Base-by-base conservation (phyloP, 2,329 filamentous ascomycete genomes). In the Sphaerulina musiva region DNA sequence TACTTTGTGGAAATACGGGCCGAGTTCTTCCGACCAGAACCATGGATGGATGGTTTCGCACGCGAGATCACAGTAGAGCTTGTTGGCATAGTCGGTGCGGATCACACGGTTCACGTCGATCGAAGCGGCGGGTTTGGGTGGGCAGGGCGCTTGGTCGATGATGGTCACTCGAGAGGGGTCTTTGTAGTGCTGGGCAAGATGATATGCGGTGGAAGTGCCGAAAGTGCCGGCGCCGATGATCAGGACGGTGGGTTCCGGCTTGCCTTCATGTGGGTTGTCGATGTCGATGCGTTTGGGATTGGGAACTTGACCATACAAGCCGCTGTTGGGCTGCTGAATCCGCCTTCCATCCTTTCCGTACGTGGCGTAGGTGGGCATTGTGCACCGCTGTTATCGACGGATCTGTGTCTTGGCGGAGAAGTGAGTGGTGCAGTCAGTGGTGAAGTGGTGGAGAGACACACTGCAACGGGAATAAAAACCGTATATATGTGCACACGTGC, bases 1-100 rank as follows among this genome's bases (percentile, higher is more conserved):
- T 0, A 77, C 80, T 64, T 80, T 76, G 64, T 84, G 79, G 63
- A 83, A 85, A 49, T 76, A 78, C 2, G 53, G 54, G 31, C 65
- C 58, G 1, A 70, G 58, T 45, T 68, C 61, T 10, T 62, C 52
- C 47, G 57, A 62, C 52, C 60, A 65, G 51, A 63, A 62, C 72
- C 71, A 74, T 12, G 69, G 67, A 40, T 73, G 65, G 2, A 73
- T 68, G 0, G 71, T 69, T 57, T 73, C 70, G 46, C 68, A 68
- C 9, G 71, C 70, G 5, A 69, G 58, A 36, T 64, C 54, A 51
- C 60, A 62, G 53, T 69, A 69, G 10, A 69, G 47, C 4, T 59
- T 52, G 38, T 50, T 60, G 14, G 62, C 53, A 48, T 68, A 68
- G 58, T 69, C 67, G 6, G 64, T 63, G n/a, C 67, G 59, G 26